phyloP scores from a whole-genome alignment of 176 grass and related monocot genomes.

The Carex pumila region DNA sequence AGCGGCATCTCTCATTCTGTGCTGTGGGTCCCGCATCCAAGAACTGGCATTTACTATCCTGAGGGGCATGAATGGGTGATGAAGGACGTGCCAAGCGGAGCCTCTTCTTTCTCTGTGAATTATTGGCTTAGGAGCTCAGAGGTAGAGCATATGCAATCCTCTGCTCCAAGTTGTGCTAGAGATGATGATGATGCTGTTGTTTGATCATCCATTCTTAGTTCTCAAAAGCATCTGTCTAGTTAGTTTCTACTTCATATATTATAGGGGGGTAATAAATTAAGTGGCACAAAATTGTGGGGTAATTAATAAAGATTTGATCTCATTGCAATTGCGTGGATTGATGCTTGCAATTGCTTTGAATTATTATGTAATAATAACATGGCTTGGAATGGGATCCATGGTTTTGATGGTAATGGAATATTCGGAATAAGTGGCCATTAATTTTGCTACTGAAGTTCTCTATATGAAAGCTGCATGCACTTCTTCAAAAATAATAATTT shows the following conservation, averaged over 20 bases:
- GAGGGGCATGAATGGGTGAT: conserved; percentile 91
- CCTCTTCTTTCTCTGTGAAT: conserved; percentile 46
- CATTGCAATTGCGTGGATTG: too few relatives aligned
- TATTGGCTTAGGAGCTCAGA: conserved; percentile 75
- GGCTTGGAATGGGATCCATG: background rate
- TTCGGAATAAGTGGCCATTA: background rate
- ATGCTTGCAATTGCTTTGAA: background rate
- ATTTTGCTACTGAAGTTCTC: background rate
- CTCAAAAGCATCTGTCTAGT: conserved; percentile 5
- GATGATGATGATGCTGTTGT: background rate
- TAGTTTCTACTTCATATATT: background rate
- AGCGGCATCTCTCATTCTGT: conserved; percentile 6
- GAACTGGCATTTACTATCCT: conserved; percentile 95
- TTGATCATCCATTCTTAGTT: conserved; percentile 42
- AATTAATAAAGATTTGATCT: background rate
- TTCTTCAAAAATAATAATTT: background rate
- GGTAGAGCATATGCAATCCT: conserved; percentile 26
- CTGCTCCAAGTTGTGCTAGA: background rate
- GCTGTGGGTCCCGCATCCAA: conserved; percentile 75
- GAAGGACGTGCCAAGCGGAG: conserved; percentile 63
- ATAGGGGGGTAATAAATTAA: too few relatives aligned
- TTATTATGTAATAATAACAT: background rate
- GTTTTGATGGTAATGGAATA: background rate
- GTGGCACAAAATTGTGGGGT: background rate
- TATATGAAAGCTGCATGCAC: background rate